Evolutionary conservation across 495 filamentous ascomycete genomes (phyloP), one percentile per base, ranked within the genome.

Genomic region (Neurospora africana): DNA sequence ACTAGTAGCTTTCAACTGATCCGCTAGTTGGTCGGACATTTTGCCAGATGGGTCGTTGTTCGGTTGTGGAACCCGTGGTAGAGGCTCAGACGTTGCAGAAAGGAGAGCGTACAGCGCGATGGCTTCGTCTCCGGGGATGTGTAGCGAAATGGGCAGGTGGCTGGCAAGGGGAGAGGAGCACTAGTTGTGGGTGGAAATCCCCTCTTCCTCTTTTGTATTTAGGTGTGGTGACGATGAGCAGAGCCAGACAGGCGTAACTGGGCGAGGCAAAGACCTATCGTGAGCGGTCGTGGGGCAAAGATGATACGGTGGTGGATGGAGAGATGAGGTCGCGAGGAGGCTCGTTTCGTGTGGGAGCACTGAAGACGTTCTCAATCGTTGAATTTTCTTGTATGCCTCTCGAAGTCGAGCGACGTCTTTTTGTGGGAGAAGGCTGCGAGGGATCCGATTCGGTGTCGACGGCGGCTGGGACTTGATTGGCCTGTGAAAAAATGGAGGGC

Each of bases 1-100:
- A 72, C 87, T 91, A 71, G 92, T 88, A 71, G 88, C 89, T 78
- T 87, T 85, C 71, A 95, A 83, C 81, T 93, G 88, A 72, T 91
- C 87, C 75, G 88, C 86, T 80, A 95, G 84, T 73, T 84, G 71
- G 70, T 84, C 83, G 70, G 84, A 74, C 84, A 86, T 86, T 74
- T 76, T 77, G 72, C 43, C 38, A 33, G 67, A 33, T 35, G 40
- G 40, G 68, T 19, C 9, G 13, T 38, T 69, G 43, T 11, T 41
- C 33, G 21, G 53, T 30, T 58, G 21, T 53, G 19, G 23, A 21
- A 23, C 53, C 38, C 38, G 47, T 61, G 30, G 41, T 19, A 13
- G 30, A 67, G 39, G 69, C 30, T 33, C 37, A 69, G 30, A 65
- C 27, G 53, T 33, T 19, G 53, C 15, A 27, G 30, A 61, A 65